These are phyloP conservation scores for Lantana camara DNA, from an alignment of 257 asterid species.

Conservation along the genomic window DNA sequence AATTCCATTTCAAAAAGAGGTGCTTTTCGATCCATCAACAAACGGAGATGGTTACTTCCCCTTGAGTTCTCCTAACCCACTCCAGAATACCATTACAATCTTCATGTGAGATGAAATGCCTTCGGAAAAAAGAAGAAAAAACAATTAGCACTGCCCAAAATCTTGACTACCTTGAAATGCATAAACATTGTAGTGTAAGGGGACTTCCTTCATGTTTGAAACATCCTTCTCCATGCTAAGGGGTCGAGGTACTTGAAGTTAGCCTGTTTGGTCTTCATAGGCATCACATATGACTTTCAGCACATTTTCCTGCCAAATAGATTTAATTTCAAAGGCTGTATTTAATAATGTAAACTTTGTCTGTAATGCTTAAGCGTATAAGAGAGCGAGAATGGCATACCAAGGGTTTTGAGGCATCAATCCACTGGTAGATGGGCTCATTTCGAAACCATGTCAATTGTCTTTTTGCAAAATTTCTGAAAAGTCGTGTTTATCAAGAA, in stretches of 20 bases:
- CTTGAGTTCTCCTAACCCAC: slow-evolving; percentile 64
- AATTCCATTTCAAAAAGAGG: no score
- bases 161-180: neutral
- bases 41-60: slow-evolving; percentile 31
- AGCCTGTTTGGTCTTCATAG: slow-evolving; percentile 51
- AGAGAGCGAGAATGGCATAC: slow-evolving; percentile 42
- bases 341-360: no score
- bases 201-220: slow-evolving; percentile 47
- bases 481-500: slow-evolving; percentile 21
- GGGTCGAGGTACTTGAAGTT: slow-evolving; percentile 58
- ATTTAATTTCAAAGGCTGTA: no score
- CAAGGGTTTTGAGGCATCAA: slow-evolving; percentile 89
- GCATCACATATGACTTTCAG: slow-evolving; percentile 66
- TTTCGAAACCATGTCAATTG: slow-evolving; percentile 97
- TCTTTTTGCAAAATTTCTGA: slow-evolving; percentile 94
- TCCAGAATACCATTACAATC: slow-evolving; percentile 65
- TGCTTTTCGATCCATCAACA: slow-evolving; percentile 21
- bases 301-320: slow-evolving; percentile 63
- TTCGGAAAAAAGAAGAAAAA: slow-evolving; percentile 33
- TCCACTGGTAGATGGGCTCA: slow-evolving; percentile 94
- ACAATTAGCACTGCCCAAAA: slow-evolving; percentile 8
- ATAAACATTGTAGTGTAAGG: slow-evolving; percentile 19
- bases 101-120: slow-evolving; percentile 67
- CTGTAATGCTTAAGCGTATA: slow-evolving; percentile 12
- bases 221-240: slow-evolving; percentile 77